These are phyloP conservation scores for Paracoccidioides lutzii DNA, from an alignment of 2,329 filamentous ascomycete species.

Conservation along the genomic window DNA sequence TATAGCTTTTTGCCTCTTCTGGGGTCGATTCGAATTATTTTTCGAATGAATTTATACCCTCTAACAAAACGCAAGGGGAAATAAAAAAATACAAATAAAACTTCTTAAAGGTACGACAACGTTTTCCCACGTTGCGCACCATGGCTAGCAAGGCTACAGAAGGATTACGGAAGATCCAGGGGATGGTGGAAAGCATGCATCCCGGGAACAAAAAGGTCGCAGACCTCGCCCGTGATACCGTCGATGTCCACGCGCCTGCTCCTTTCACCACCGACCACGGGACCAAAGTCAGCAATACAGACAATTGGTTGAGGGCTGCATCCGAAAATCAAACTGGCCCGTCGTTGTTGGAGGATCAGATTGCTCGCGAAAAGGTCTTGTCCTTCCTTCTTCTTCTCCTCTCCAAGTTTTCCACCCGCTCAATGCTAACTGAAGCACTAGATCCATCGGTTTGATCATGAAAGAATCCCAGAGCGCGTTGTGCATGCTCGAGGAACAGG, in stretches of 20 bases:
- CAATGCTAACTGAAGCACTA: constrained; percentile 11
- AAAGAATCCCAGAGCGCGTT: constrained; percentile 55
- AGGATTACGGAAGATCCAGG: constrained; percentile 20
- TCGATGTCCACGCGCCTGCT: constrained; percentile 45
- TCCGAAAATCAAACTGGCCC: constrained; percentile 54
- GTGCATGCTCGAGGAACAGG: constrained; percentile 54
- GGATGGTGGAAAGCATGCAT: constrained; percentile 15
- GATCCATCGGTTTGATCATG: constrained; percentile 58
- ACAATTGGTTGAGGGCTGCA: constrained; percentile 61
- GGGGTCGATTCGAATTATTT: too few species aligned
- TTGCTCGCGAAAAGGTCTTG: constrained; percentile 58
- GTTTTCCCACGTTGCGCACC: not conserved
- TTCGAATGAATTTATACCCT: too few species aligned
- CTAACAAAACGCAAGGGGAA: too few species aligned
- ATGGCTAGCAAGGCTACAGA: constrained; percentile 19
- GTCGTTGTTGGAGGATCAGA: constrained; percentile 56
- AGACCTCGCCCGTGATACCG: constrained; percentile 47
- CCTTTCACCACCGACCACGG: constrained; percentile 67
- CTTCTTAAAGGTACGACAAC: not conserved
- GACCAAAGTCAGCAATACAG: constrained; percentile 57
- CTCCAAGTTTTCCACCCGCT: not conserved
- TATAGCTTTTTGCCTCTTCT: not conserved
- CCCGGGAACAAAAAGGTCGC: constrained; percentile 40
- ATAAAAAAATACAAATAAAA: too few species aligned
- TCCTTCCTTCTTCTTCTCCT: not conserved